A percentile compares a stretch with the other conserved stretches of the same genome.
phyloP scores from a whole-genome alignment of 2,329 filamentous ascomycete genomes.

The Ceratocystis huliohia region DNA sequence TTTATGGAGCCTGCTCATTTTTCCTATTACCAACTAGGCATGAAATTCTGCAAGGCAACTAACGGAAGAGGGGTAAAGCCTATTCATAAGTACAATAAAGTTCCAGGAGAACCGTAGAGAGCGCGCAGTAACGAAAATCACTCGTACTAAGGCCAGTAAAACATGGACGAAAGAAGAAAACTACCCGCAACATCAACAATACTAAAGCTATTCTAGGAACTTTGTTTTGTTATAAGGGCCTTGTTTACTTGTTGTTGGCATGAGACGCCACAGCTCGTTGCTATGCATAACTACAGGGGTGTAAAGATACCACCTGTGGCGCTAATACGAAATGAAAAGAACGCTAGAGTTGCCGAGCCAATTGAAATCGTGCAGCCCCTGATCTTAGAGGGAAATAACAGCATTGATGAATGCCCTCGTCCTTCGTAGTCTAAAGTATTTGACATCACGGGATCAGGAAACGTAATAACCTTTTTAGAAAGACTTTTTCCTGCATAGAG shows the following conservation, averaged over 20 bases:
- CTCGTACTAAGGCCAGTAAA: too few relatives aligned
- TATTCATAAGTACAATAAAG: too few relatives aligned
- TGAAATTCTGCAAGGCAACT: too few relatives aligned
- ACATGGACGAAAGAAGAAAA: neutral
- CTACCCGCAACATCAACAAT: neutral
- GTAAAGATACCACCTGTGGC: neutral
- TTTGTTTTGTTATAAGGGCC: neutral
- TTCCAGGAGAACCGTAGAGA: too few relatives aligned
- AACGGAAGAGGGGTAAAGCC: too few relatives aligned
- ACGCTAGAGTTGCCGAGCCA: constrained; percentile 7
- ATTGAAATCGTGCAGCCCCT: neutral
- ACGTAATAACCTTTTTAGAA: neutral
- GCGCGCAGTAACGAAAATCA: too few relatives aligned
- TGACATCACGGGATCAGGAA: neutral
- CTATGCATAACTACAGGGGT: neutral
- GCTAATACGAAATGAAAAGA: constrained; percentile 5
- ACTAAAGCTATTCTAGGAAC: neutral
- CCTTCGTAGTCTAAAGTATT: too few relatives aligned
- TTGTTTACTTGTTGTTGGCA: neutral
- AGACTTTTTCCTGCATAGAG: neutral
- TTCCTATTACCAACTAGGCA: too few relatives aligned
- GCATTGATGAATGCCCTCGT: too few relatives aligned
- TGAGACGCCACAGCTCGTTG: neutral
- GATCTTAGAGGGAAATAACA: neutral
- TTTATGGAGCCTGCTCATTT: too few relatives aligned